Percentiles rank a stretch among this genome's conserved stretches.
Conservation (phyloP, 1,139 yeast species). For the Diutina mesorugosa region DNA sequence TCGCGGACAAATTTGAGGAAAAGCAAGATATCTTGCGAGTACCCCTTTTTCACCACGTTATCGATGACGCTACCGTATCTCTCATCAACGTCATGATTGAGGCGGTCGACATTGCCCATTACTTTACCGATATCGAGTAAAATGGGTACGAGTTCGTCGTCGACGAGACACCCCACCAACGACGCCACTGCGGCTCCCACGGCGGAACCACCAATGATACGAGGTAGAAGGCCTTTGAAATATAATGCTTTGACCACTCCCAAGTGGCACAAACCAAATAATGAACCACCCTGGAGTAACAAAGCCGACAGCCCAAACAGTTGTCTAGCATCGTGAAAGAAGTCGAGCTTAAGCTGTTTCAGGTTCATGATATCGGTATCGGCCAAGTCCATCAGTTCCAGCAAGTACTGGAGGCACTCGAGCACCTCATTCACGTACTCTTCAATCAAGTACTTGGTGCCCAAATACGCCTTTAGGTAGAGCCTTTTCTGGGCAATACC, state of each 20-base stretch:
- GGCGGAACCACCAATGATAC: conserved; percentile 86
- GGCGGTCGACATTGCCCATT: conserved; percentile 34
- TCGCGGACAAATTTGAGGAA: conserved; percentile 70
- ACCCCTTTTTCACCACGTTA: conserved; percentile 57
- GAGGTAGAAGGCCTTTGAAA: conserved; percentile 62
- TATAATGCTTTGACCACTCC: conserved; percentile 82
- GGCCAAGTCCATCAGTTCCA: conserved; percentile 18
- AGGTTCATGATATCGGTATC: conserved; percentile 27
- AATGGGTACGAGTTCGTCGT: conserved; percentile 40
- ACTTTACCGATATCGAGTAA: conserved; percentile 34
- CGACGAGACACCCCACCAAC: conserved; percentile 56
- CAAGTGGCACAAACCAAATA: conserved; percentile 85
- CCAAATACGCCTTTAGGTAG: conserved; percentile 72
- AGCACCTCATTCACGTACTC: conserved; percentile 73
- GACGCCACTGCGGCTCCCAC: conserved; percentile 92
- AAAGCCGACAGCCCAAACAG: conserved; percentile 86
- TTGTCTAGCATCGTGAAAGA: conserved; percentile 83
- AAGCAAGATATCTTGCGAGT: conserved; percentile 71
- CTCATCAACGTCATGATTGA: conserved; percentile 47
- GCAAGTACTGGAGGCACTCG: conserved; percentile 47
- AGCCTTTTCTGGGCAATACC: conserved; percentile 74
- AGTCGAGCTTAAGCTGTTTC: conserved; percentile 58
- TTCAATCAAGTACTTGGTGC: conserved; percentile 81
- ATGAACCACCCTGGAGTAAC: conserved; percentile 84
- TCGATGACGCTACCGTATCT: conserved; percentile 56